Base-by-base conservation (phyloP, 176 grass and related monocot genomes). In the Thalia dealbata region DNA sequence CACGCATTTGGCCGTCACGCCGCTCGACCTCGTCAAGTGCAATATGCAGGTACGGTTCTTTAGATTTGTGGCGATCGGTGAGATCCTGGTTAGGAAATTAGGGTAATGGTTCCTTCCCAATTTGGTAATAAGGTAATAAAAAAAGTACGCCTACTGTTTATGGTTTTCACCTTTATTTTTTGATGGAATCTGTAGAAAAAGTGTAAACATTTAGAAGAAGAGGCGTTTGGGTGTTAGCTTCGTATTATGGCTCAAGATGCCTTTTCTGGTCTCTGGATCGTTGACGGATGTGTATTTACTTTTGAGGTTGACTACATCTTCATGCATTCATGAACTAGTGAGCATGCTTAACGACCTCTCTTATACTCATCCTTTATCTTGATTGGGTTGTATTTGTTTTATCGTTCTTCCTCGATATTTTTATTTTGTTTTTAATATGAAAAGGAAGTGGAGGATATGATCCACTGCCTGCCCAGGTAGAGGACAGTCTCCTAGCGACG, bases 1-100 rank as follows among this genome's bases (percentile, higher is more conserved):
- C 50, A 72, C 48, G 10, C 70, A 72, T 43, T 28, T 54, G 70
- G 15, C 70, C 13, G 48, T 72, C 48, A 72, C 70, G 48, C 70
- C 70, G 70, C 70, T 72, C 25, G 70, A 72, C 50, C 48, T 72
- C 14, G 70, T 72, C 70, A 72, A 72, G 50, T 72, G 70, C 48
- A 72, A 72, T 52, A 72, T 72, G 70, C 70, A 72, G 14, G 70
- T 52, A 4, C 30, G 48, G 13, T 52, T 35, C 32, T 68, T 44
- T 7, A 68, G 44, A 44, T 45, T 68, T 10, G n/a, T 18, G 7
- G n/a, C 15, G 29, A 14, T 3, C 18, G 12, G 64, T 7, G 28
- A 14, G 29, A 7, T 22, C 45, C 1, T 48, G 45, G 11, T 48
- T 10, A 13, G 45, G 45, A 2, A 48, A 8, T 48, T 13, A 22